phyloP scores from a whole-genome alignment of 2,329 filamentous ascomycete species.

The Teratosphaeria destructans region DNA sequence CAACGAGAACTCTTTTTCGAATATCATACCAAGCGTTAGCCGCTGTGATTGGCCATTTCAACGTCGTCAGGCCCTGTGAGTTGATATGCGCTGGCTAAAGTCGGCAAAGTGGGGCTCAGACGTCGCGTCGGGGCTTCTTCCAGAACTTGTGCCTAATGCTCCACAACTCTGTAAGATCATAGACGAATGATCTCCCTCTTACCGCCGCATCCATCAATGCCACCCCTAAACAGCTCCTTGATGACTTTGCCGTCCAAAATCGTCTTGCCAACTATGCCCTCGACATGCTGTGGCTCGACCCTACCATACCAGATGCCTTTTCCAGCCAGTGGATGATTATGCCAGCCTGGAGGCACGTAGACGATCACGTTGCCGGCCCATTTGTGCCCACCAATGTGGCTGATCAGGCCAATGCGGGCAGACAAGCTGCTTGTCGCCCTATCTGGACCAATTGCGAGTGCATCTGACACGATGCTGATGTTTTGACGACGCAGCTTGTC shows the following conservation, averaged over 20 bases:
- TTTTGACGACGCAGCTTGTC: conserved; percentile 43
- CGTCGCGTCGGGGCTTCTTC: not conserved
- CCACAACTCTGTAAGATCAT: conserved; percentile 3
- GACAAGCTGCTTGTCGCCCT: conserved; percentile 28
- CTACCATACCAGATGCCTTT: conserved; percentile 75
- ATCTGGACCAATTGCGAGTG: conserved; percentile 26
- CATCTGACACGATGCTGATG: conserved; percentile 36
- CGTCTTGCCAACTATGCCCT: conserved; percentile 65
- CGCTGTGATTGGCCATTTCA: not conserved
- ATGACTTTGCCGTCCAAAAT: conserved; percentile 57
- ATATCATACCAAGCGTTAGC: too few relatives aligned
- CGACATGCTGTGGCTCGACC: conserved; percentile 63
- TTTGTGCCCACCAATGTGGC: conserved; percentile 76
- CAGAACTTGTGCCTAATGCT: not conserved
- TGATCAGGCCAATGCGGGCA: conserved; percentile 59
- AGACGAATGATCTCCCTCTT: conserved; percentile 21
- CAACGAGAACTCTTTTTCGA: too few relatives aligned
- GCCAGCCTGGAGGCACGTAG: conserved; percentile 54
- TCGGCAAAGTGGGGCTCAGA: not conserved
- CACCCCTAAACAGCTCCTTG: conserved; percentile 61
- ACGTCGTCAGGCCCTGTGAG: too few relatives aligned
- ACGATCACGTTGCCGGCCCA: conserved; percentile 78
- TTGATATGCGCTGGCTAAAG: not conserved
- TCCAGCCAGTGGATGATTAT: conserved; percentile 50
- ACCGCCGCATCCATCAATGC: conserved; percentile 34